Evolutionary conservation across 306 rosid species (phyloP).

Genomic region (Alnus rubra): DNA sequence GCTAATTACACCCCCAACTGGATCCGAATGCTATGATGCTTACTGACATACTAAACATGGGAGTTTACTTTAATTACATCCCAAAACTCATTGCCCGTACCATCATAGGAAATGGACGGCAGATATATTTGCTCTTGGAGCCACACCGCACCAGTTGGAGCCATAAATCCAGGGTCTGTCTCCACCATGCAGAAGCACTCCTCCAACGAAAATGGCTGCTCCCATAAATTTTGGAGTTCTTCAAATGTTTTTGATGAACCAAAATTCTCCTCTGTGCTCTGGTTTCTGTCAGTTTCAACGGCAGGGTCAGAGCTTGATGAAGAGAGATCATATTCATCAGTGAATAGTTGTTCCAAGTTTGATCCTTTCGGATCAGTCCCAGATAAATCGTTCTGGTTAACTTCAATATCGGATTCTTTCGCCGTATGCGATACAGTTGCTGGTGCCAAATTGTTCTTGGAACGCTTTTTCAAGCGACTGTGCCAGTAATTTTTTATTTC

Average conservation of each 20-base stretch:
- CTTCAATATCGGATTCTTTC: background rate
- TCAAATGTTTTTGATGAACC: constrained; percentile 20
- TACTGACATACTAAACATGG: too few relatives aligned
- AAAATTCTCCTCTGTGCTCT: background rate
- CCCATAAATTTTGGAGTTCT: constrained; percentile 26
- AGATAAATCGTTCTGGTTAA: background rate
- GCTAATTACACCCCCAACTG: too few relatives aligned
- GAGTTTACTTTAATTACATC: background rate
- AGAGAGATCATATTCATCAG: background rate
- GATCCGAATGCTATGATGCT: too few relatives aligned
- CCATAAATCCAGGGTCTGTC: background rate
- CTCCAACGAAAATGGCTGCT: background rate
- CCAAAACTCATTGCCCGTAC: background rate
- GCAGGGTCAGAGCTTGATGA: background rate
- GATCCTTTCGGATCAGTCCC: background rate
- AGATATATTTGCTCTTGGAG: constrained; percentile 17
- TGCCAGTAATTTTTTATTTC: constrained; percentile 47
- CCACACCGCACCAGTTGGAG: constrained; percentile 4
- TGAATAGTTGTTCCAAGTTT: background rate
- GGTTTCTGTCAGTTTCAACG: background rate
- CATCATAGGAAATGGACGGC: constrained; percentile 12
- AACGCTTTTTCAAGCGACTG: constrained; percentile 33
- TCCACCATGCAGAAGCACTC: background rate
- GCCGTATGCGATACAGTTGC: background rate
- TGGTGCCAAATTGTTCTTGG: background rate